Evolutionary conservation across 495 filamentous ascomycete genomes (phyloP).

Genomic region (Penicillium paxilli): DNA sequence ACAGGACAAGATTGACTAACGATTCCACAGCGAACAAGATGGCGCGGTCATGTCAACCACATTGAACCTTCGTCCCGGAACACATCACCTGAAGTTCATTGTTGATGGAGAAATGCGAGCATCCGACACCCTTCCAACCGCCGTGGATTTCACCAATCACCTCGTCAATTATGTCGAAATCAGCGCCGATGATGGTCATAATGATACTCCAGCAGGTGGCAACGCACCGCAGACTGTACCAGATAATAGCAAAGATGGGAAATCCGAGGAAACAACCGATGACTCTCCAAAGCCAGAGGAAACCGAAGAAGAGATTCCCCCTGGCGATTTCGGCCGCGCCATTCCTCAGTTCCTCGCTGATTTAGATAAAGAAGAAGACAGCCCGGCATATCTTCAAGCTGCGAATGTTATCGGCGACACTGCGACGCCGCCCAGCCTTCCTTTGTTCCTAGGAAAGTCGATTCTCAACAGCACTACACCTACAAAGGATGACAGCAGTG

Average conservation of each 20-base stretch:
- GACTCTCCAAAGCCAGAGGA: slow-evolving; percentile 45
- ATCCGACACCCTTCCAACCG: slow-evolving; percentile 83
- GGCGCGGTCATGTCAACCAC: slow-evolving; percentile 66
- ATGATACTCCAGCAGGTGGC: slow-evolving; percentile 36
- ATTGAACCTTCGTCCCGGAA: slow-evolving; percentile 83
- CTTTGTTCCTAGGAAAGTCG: slow-evolving; percentile 89
- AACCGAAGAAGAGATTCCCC: slow-evolving; percentile 47
- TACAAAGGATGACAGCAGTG: slow-evolving; percentile 97
- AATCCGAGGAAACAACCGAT: slow-evolving; percentile 38
- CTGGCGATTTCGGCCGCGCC: slow-evolving; percentile 51
- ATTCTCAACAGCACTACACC: slow-evolving; percentile 87
- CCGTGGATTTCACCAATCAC: slow-evolving; percentile 95
- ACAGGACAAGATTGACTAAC: slow-evolving; percentile 5
- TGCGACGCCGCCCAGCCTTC: slow-evolving; percentile 79
- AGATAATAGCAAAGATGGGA: slow-evolving; percentile 33
- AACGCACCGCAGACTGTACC: slow-evolving; percentile 49
- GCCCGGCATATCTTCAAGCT: slow-evolving; percentile 65
- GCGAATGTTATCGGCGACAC: slow-evolving; percentile 69
- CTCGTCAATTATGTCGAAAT: slow-evolving; percentile 98
- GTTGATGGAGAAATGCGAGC: slow-evolving; percentile 91
- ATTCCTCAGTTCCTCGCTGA: slow-evolving; percentile 86
- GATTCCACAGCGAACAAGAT: slow-evolving; percentile 32
- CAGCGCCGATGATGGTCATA: slow-evolving; percentile 64
- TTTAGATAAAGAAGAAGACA: slow-evolving; percentile 80
- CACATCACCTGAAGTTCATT: slow-evolving; percentile 95